A percentile compares a stretch with the other conserved stretches of the same genome.
Evolutionary conservation across 768 basidiomycete genomes (phyloP).

Genomic region (Flagelloscypha sp.): DNA sequence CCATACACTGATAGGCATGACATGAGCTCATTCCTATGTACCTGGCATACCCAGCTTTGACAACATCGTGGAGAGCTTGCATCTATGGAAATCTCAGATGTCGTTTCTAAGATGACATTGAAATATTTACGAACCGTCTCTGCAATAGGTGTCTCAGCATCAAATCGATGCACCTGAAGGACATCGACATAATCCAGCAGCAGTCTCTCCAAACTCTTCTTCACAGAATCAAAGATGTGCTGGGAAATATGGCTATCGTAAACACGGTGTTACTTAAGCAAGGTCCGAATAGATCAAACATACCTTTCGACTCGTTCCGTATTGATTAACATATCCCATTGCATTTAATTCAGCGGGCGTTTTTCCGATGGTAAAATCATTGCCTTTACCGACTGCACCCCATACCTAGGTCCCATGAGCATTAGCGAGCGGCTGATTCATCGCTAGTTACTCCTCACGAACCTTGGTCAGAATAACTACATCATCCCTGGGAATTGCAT

Average conservation of each 20-base stretch:
- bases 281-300: constrained; percentile 20
- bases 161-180: constrained; percentile 41
- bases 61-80: constrained; percentile 64
- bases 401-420: background rate
- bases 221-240: constrained; percentile 68
- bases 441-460: background rate
- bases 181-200: constrained; percentile 74
- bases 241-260: too few species aligned
- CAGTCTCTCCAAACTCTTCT: constrained; percentile 53
- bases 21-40: constrained; percentile 55
- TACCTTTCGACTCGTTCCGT: constrained; percentile 22
- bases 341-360: background rate
- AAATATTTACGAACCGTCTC: constrained; percentile 17
- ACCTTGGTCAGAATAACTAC: constrained; percentile 36
- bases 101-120: constrained; percentile 25
- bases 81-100: constrained; percentile 35
- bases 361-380: background rate
- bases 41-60: constrained; percentile 52
- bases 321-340: constrained; percentile 18
- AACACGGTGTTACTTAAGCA: too few species aligned
- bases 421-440: background rate
- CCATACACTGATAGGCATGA: constrained; percentile 46
- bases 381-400: constrained; percentile 5
- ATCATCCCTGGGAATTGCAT: constrained; percentile 27
- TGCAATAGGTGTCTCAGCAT: constrained; percentile 16